Evolutionary conservation across 305 asterid species (phyloP).

Genomic region (Rubia occidens): DNA sequence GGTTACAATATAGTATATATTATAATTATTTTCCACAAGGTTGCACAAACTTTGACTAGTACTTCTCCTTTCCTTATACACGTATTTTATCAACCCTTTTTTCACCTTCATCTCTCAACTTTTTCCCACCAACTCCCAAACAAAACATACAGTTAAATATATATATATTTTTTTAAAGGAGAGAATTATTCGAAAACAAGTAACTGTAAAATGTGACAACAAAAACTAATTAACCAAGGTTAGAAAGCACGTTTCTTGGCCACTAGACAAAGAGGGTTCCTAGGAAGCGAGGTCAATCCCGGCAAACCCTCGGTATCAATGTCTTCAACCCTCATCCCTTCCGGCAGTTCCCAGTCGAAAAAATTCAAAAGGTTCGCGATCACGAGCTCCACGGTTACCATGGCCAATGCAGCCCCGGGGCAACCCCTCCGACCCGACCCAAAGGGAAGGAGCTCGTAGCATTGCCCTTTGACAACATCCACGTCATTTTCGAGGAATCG

Average conservation of each 20-base stretch:
- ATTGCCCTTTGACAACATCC: constrained; percentile 1
- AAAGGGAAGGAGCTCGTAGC: not conserved
- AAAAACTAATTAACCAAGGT: not conserved
- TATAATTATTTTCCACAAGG: no score
- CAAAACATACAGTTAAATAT: not conserved
- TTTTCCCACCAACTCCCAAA: not conserved
- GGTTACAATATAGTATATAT: no score
- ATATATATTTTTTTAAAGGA: no score
- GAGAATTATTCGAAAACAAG: not conserved
- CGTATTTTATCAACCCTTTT: no score
- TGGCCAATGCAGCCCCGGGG: not conserved
- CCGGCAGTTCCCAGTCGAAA: constrained; percentile 4
- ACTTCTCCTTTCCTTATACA: not conserved
- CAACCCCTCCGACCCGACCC: not conserved
- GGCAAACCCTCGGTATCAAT: constrained; percentile 4
- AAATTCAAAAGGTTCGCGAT: not conserved
- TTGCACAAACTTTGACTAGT: not conserved
- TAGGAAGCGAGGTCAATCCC: not conserved
- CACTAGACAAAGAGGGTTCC: not conserved
- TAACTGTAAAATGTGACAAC: not conserved
- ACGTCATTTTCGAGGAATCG: not conserved
- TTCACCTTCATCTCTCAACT: not conserved
- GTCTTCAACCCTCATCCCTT: not conserved
- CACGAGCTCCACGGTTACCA: constrained; percentile 4
- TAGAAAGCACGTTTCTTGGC: not conserved